Evolutionary conservation across 352 stramenopile genomes (phyloP).

Genomic region (Pythium vanterpoolii): DNA sequence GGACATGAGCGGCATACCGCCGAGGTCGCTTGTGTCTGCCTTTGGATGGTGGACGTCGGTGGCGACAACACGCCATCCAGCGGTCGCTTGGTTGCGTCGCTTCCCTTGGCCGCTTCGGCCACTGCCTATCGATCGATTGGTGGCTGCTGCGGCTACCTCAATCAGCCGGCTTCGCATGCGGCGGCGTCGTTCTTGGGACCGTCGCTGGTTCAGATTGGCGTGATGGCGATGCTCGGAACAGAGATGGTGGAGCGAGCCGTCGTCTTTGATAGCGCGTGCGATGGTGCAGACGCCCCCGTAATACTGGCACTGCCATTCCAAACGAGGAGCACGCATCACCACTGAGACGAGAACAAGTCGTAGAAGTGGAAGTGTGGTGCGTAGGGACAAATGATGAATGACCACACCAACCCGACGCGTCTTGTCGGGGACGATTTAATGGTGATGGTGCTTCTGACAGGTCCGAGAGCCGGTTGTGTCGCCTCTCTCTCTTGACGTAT

Average conservation of each 20-base stretch:
- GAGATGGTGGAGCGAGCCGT: conserved; percentile 52
- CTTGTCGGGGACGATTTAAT: background rate
- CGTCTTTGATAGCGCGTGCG: conserved; percentile 48
- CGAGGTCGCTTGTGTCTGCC: background rate
- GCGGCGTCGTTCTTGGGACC: conserved; percentile 36
- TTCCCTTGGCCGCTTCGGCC: too few relatives aligned
- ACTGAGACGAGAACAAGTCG: background rate
- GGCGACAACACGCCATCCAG: background rate
- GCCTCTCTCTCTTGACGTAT: background rate
- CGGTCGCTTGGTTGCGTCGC: background rate
- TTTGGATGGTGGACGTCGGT: background rate
- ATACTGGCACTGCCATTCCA: conserved; percentile 43
- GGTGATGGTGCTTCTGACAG: background rate
- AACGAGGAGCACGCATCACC: background rate
- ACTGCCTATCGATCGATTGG: too few relatives aligned
- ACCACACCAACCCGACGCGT: background rate
- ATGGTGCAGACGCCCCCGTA: conserved; percentile 44
- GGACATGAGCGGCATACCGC: background rate
- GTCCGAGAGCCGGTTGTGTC: background rate
- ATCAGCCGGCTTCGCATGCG: conserved; percentile 1
- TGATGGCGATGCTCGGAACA: conserved; percentile 57
- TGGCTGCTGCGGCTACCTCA: background rate
- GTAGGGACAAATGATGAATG: background rate
- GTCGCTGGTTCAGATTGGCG: conserved; percentile 50
- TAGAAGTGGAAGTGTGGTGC: background rate